Base-by-base conservation (phyloP, 2,329 filamentous ascomycete genomes). In the Fusarium napiforme region DNA sequence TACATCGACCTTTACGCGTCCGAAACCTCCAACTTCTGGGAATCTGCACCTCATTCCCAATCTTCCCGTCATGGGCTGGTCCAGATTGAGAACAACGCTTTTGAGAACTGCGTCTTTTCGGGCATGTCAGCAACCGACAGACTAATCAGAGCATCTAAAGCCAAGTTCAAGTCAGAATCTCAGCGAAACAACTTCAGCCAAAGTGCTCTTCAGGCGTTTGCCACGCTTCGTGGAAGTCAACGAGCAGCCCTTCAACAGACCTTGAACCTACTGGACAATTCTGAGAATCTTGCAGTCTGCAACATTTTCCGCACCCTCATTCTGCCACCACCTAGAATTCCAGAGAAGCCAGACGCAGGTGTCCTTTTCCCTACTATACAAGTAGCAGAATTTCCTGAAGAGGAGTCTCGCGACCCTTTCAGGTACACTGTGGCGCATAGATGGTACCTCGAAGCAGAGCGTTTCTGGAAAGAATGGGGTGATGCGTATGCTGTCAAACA, bases 221-320 rank as follows among this genome's bases (percentile, higher is more conserved):
- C 82, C 4, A 60, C 57, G 7, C 81, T 84, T 58, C 84, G 84
- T 16, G 86, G 85, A 3, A 81, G 80, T 60, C 81, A 83, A 46
- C 83, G 86, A 49, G 86, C 85, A 12, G 85, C 82, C 23, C 77
- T 87, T 28, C 85, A 87, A 71, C 81, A 82, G 36, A 81, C 80
- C 23, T 79, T 87, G 37, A 81, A 82, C 45, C 68, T 79, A 18
- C 81, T 86, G 52, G 77, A 79, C 36, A 83, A 76, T 61, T 42
- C 61, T 9, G 84, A 85, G 76, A 85, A 85, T 61, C 75, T 74
- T 46, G 71, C 76, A 11, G 76, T 82, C 43, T 79, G 81, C 64
- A 82, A 79, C 6, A 78, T 80, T 5, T 84, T 81, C 79, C 80
- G 80, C 32, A 80, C 80, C 1, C 75, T 85, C 15, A 73, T 83